Conservation (phyloP, 192 early-diverging fungal species). For the Coemansia reversa region DNA sequence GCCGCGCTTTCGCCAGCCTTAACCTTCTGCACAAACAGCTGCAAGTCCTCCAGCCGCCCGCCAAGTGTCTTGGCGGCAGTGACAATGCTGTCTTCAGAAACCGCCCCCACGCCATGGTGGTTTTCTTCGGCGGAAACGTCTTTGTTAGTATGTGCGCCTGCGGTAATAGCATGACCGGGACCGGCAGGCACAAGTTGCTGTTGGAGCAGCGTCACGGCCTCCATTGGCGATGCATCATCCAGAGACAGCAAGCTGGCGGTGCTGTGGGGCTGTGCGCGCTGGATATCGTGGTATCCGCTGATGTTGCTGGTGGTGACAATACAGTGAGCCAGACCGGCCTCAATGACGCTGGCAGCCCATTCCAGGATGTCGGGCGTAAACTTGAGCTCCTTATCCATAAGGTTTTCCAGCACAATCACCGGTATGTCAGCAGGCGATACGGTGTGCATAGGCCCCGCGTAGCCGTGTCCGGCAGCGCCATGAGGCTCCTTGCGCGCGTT, state of each 20-base stretch:
- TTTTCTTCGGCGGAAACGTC: constrained; percentile 2
- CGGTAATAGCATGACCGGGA: constrained; percentile 3
- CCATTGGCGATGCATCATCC: constrained; percentile 40
- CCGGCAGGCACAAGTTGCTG: constrained; percentile 40
- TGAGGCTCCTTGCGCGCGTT: constrained; percentile 30
- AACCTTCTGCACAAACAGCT: constrained; percentile 87
- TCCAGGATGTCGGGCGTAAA: constrained; percentile 67
- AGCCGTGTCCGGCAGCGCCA: background rate
- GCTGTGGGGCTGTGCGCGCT: constrained; percentile 48
- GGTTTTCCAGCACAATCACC: constrained; percentile 87
- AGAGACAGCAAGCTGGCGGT: constrained; percentile 44
- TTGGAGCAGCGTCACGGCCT: constrained; percentile 42
- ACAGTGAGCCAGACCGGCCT: constrained; percentile 87
- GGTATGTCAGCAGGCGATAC: constrained; percentile 66
- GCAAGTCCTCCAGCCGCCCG: constrained; percentile 87
- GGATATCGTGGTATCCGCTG: constrained; percentile 63
- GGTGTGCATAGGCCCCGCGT: constrained; percentile 2
- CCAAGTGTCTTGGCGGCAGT: constrained; percentile 71
- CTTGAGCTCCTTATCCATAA: constrained; percentile 70
- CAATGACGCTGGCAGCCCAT: constrained; percentile 79
- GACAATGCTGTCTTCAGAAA: constrained; percentile 29
- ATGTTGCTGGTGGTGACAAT: constrained; percentile 81
- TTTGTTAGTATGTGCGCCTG: constrained; percentile 1
- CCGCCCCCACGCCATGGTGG: constrained; percentile 18
- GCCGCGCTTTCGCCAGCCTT: constrained; percentile 59